phyloP scores from a whole-genome alignment of 495 filamentous ascomycete species.

The Rusavskia elegans region DNA sequence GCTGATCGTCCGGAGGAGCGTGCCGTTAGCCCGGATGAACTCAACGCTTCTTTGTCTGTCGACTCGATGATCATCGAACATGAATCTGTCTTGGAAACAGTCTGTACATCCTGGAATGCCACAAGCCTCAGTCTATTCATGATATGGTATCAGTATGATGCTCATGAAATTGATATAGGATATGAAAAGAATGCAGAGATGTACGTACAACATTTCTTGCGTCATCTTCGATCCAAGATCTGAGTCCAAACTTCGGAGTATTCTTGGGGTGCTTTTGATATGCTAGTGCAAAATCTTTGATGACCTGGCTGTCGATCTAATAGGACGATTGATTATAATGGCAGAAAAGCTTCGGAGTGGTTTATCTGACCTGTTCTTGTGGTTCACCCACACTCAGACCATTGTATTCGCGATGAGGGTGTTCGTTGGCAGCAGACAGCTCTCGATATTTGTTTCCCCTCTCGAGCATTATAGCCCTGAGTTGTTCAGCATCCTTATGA shows the following conservation, averaged over 20 bases:
- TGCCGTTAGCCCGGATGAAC: slow-evolving; percentile 12
- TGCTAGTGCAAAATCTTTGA: slow-evolving; percentile 32
- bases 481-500: slow-evolving; percentile 3
- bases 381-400: slow-evolving; percentile 22
- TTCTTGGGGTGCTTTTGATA: slow-evolving; percentile 12
- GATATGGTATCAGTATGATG: no score
- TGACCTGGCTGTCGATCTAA: slow-evolving; percentile 31
- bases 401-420: slow-evolving; percentile 25
- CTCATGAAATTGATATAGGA: no score
- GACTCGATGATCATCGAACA: slow-evolving; percentile 16
- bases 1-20: slow-evolving; percentile 1
- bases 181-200: no score
- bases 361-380: slow-evolving; percentile 12
- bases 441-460: slow-evolving; percentile 22
- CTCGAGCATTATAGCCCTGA: slow-evolving; percentile 14
- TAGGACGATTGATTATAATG: not conserved
- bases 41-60: slow-evolving; percentile 17
- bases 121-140: slow-evolving; percentile 2
- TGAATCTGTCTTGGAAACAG: slow-evolving; percentile 6
- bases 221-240: slow-evolving; percentile 7
- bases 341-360: not conserved
- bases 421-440: slow-evolving; percentile 4
- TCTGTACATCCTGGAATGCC: slow-evolving; percentile 8
- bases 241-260: slow-evolving; percentile 6
- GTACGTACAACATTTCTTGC: slow-evolving; percentile 1